Conservation (phyloP, 257 asterid genomes). For the Osmanthus fragrans region DNA sequence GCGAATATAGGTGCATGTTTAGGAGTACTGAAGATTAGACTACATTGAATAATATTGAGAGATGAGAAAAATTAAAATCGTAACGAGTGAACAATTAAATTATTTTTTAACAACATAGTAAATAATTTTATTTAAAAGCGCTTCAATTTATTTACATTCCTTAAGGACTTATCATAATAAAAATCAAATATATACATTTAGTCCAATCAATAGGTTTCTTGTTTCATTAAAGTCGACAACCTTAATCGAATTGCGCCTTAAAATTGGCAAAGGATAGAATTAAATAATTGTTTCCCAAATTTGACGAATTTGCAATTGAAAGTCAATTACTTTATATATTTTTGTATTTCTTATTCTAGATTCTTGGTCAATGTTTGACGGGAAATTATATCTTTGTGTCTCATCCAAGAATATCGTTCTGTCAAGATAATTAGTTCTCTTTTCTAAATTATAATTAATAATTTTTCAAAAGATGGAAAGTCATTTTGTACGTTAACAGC, state of each 20-base stretch:
- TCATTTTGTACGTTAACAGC: no score
- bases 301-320: not conserved
- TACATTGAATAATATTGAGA: no score
- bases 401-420: not conserved
- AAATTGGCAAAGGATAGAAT: not conserved
- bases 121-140: no score
- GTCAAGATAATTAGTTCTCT: no score
- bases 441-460: no score
- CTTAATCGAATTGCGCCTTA: constrained; percentile 31
- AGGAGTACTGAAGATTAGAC: no score
- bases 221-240: constrained; percentile 56
- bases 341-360: not conserved
- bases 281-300: constrained; percentile 1
- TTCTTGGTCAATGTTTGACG: not conserved
- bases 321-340: not conserved
- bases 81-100: not conserved
- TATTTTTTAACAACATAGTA: no score
- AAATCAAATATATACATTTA: no score
- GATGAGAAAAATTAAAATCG: no score
- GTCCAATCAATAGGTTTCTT: constrained; percentile 25
- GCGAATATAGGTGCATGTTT: no score
- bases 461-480: no score
- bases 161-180: no score
- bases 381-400: not conserved
- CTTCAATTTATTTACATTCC: not conserved